Base-by-base conservation (phyloP, 2,329 filamentous ascomycete genomes). In the Verruconis gallopava region DNA sequence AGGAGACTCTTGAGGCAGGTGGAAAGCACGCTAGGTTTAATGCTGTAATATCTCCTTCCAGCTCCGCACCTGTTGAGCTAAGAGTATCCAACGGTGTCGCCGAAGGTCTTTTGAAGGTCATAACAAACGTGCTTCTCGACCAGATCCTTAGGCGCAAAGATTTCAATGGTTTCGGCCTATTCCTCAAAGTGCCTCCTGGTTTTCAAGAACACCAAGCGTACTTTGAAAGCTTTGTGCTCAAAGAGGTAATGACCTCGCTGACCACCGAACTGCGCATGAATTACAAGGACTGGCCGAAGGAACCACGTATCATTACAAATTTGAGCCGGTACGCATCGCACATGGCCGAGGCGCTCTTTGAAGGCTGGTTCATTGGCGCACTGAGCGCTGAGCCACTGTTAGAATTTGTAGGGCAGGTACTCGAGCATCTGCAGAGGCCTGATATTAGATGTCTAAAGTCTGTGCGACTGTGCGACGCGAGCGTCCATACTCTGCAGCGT, bases 171-270 rank as follows among this genome's bases (percentile, higher is more conserved):
- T 82, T 98, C 41, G 79, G 81, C 0, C 64, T 98, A 6, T 93
- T 85, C 53, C 66, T 84, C 41, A 94, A 91, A 56, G 81, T 89
- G 0, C 91, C 93, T 1, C 85, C 91, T 1, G 88, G 89, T 0
- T 94, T 93, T 53, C 77, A 89, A 50, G 91, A 96, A 55, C 86
- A 96, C 51, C 88, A 95, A 53, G 85, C 86, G 0, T 93, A 88
- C 56, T 95, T 98, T 50, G 85, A 93, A 55, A 93, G 91, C 0
- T 95, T 88, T 55, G 66, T 96, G 3, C 66, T 96, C 15, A 75
- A 79, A 20, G 81, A 80, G 48, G 77, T 83, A 0, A 72, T 95
- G 36, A 72, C 77, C 3, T 75, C 81, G 21, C 63, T 94, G 13
- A 74, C 75, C 22, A 81, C 73, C 44, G 69, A 75, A 17, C 70